Evolutionary conservation across 192 early-diverging fungal genomes (phyloP).

Genomic region (Entophlyctis helioformis): DNA sequence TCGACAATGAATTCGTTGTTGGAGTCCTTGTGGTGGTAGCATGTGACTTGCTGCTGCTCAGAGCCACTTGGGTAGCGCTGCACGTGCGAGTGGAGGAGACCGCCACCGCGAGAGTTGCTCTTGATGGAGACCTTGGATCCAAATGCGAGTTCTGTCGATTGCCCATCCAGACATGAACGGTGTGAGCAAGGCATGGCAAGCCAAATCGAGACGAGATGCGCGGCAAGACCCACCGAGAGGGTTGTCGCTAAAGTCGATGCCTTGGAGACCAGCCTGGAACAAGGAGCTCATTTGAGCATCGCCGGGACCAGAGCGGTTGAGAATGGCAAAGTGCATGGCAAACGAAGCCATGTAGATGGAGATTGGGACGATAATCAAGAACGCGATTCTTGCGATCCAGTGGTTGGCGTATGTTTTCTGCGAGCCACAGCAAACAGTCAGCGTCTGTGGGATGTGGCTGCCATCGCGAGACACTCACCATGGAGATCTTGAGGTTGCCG

Average conservation of each 20-base stretch:
- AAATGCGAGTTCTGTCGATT: conserved; percentile 75
- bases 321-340: conserved; percentile 74
- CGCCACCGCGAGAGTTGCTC: conserved; percentile 70
- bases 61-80: conserved; percentile 76
- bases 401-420: conserved; percentile 59
- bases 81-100: conserved; percentile 87
- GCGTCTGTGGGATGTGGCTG: too few species aligned
- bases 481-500: conserved; percentile 53
- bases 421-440: conserved; percentile 1
- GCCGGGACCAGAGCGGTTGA: conserved; percentile 69
- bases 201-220: neutral
- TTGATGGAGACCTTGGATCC: conserved; percentile 84
- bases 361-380: conserved; percentile 72
- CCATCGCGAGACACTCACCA: conserved; percentile 5
- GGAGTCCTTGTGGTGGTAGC: conserved; percentile 81
- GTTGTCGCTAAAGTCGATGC: conserved; percentile 65
- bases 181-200: neutral
- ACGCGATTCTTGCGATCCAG: conserved; percentile 70
- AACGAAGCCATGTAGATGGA: conserved; percentile 76
- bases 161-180: too few species aligned
- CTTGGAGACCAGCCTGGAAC: conserved; percentile 87
- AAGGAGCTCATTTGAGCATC: conserved; percentile 90
- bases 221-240: conserved; percentile 59
- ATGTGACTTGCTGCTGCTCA: conserved; percentile 94
- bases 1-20: conserved; percentile 88